Conservation (phyloP, 2,329 filamentous ascomycete genomes). For the Gliomastix tumulicola region DNA sequence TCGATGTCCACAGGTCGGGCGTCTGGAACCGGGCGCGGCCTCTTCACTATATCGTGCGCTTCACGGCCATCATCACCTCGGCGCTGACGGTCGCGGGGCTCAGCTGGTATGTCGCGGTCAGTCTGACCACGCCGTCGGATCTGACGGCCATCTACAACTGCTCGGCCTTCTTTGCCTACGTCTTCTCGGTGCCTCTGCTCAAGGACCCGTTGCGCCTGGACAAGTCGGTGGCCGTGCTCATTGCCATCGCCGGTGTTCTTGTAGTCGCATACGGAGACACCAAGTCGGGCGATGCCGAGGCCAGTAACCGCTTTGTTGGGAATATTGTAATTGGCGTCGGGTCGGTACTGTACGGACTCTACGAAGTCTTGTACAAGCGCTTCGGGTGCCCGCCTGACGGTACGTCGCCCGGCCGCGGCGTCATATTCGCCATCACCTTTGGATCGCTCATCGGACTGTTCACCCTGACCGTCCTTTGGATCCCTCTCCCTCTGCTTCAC, state of each 20-base stretch:
- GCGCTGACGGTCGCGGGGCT: slow-evolving; percentile 85
- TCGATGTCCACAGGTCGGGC: slow-evolving; percentile 51
- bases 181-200: slow-evolving; percentile 85
- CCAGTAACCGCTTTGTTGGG: slow-evolving; percentile 66
- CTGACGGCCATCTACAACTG: slow-evolving; percentile 99
- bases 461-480: slow-evolving; percentile 82
- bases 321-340: slow-evolving; percentile 90
- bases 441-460: slow-evolving; percentile 82
- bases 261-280: slow-evolving; percentile 92
- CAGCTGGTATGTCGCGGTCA: slow-evolving; percentile 93
- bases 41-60: slow-evolving; percentile 66
- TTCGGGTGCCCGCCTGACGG: slow-evolving; percentile 90
- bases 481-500: slow-evolving; percentile 82
- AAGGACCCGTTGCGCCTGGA: slow-evolving; percentile 76
- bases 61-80: slow-evolving; percentile 75
- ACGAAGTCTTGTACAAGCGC: slow-evolving; percentile 95
- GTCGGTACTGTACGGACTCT: slow-evolving; percentile 89
- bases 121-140: slow-evolving; percentile 86
- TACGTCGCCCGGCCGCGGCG: slow-evolving; percentile 75
- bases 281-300: slow-evolving; percentile 38
- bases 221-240: slow-evolving; percentile 78
- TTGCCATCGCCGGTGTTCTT: slow-evolving; percentile 85
- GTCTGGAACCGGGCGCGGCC: slow-evolving; percentile 30
- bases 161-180: slow-evolving; percentile 97
- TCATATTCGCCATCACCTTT: slow-evolving; percentile 92